Percentiles rank a stretch among this genome's conserved stretches.
These are phyloP conservation scores for Oehlia diaphana DNA, from an alignment of 192 early-diverging fungal species.

Conservation along the genomic window DNA sequence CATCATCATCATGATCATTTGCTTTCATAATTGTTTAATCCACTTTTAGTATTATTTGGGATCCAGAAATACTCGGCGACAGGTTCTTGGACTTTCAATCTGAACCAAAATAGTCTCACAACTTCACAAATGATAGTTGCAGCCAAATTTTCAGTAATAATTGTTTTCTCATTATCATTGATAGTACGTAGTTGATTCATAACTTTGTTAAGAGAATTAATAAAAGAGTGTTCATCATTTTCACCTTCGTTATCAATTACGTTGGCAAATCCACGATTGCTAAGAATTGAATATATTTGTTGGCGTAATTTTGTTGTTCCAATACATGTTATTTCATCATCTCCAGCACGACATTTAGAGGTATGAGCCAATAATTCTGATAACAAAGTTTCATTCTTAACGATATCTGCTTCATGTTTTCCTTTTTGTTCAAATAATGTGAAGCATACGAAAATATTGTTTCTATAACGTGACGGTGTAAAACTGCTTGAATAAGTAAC, in stretches of 20 bases:
- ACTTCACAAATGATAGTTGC: not conserved
- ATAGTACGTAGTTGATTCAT: too few relatives aligned
- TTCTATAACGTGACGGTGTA: not conserved
- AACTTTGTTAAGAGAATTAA: too few relatives aligned
- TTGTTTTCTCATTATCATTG: too few relatives aligned
- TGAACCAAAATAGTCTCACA: not conserved
- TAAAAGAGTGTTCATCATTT: too few relatives aligned
- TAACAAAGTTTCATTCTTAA: too few relatives aligned
- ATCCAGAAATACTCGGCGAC: not conserved
- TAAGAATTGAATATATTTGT: not conserved
- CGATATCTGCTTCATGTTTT: not conserved
- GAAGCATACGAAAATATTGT: not conserved
- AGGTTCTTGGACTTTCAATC: not conserved
- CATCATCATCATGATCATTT: too few relatives aligned
- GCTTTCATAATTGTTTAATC: too few relatives aligned
- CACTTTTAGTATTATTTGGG: not conserved
- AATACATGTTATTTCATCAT: not conserved
- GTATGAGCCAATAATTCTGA: not conserved
- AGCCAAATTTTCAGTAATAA: not conserved
- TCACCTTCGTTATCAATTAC: not conserved
- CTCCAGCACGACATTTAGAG: not conserved
- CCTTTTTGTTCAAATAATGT: not conserved
- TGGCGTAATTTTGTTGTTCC: not conserved
- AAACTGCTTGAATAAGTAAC: not conserved
- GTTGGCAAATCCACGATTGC: not conserved